Evolutionary conservation across 495 filamentous ascomycete species (phyloP).

Genomic region (Rhizodiscina lignyota): DNA sequence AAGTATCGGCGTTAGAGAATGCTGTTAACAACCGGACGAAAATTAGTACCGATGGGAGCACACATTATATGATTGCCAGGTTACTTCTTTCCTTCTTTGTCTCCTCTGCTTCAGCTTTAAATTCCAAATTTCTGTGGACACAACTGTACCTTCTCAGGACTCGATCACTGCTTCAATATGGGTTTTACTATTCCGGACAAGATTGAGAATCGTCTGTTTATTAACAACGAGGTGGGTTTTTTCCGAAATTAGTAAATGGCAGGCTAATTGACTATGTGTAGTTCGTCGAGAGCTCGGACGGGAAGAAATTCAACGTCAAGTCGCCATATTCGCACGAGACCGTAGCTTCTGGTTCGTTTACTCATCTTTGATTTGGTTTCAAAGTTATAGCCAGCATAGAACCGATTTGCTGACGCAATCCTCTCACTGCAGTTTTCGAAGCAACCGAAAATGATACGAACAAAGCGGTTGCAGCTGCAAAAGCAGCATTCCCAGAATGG

Average conservation of each 20-base stretch:
- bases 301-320: conserved; percentile 27
- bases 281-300: conserved; percentile 29
- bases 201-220: conserved; percentile 29
- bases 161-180: too few relatives aligned
- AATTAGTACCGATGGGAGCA: too few relatives aligned
- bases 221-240: conserved; percentile 28
- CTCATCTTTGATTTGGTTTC: too few relatives aligned
- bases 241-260: not conserved
- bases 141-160: too few relatives aligned
- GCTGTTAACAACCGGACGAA: too few relatives aligned
- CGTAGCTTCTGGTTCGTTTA: conserved; percentile 21
- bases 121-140: too few relatives aligned
- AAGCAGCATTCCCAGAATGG: conserved; percentile 42
- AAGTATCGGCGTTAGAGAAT: too few relatives aligned
- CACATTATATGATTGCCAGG: too few relatives aligned
- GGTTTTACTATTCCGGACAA: too few relatives aligned
- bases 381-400: conserved; percentile 1
- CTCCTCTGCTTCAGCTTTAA: too few relatives aligned
- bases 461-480: conserved; percentile 39
- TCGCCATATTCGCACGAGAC: conserved; percentile 29
- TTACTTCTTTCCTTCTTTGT: too few relatives aligned
- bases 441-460: conserved; percentile 37
- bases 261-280: conserved; percentile 7
- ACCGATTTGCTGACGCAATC: not conserved
- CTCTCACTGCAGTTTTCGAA: conserved; percentile 23